These are phyloP conservation scores for Pseudocercospora cruenta DNA, from an alignment of 2,329 filamentous ascomycete genomes.

Conservation along the genomic window DNA sequence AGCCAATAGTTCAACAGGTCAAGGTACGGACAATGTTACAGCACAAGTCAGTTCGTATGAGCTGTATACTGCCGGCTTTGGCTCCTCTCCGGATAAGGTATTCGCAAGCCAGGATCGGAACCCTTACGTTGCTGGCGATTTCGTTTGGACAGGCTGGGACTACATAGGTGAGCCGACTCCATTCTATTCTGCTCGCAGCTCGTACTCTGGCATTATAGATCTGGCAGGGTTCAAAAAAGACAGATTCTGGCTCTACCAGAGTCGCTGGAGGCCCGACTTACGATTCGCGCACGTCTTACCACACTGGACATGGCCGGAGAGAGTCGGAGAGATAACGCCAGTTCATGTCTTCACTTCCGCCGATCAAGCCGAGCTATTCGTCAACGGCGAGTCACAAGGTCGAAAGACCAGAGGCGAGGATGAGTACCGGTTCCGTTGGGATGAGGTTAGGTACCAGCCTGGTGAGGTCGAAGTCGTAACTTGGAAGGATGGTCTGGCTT, in stretches of 20 bases:
- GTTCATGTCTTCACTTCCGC: slow-evolving; percentile 59
- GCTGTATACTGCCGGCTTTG: slow-evolving; percentile 54
- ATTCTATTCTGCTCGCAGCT: slow-evolving; percentile 53
- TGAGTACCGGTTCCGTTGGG: slow-evolving; percentile 59
- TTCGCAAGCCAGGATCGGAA: slow-evolving; percentile 54
- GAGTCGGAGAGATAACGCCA: slow-evolving; percentile 54
- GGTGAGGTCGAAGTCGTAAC: slow-evolving; percentile 54
- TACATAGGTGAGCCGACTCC: slow-evolving; percentile 58
- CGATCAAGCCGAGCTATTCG: slow-evolving; percentile 59
- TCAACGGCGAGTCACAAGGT: slow-evolving; percentile 56
- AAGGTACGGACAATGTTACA: slow-evolving; percentile 45
- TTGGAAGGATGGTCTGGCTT: slow-evolving; percentile 53
- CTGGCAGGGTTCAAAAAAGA: slow-evolving; percentile 62
- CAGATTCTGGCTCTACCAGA: slow-evolving; percentile 59
- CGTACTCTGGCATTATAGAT: slow-evolving; percentile 62
- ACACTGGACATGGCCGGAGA: slow-evolving; percentile 60
- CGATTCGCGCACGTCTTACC: slow-evolving; percentile 58
- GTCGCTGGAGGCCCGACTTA: slow-evolving; percentile 56
- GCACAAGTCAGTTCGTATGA: slow-evolving; percentile 56
- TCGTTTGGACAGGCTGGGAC: slow-evolving; percentile 58
- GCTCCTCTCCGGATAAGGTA: slow-evolving; percentile 58
- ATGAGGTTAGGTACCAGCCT: slow-evolving; percentile 53
- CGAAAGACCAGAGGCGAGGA: slow-evolving; percentile 40
- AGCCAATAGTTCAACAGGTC: slow-evolving; percentile 39
- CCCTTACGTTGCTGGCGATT: slow-evolving; percentile 58